Evolutionary conservation across 2,329 filamentous ascomycete genomes (phyloP).

Genomic region (Cladosporium cucumerinum): DNA sequence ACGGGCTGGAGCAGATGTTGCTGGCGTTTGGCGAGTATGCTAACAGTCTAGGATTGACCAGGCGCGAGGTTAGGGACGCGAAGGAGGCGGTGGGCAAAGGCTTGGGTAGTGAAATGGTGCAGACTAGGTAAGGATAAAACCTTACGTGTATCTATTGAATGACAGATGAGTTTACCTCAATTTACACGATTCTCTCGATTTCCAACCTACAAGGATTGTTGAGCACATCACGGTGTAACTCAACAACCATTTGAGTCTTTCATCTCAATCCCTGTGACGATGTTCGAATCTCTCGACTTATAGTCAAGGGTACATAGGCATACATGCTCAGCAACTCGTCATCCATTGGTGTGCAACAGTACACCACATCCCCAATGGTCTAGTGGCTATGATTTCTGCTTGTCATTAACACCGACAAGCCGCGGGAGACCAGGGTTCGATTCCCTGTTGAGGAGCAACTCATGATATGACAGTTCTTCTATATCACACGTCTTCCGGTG

Average conservation of each 20-base stretch:
- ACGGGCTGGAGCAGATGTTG: conserved; percentile 63
- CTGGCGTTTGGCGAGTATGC: conserved; percentile 72
- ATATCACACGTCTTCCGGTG: conserved; percentile 8
- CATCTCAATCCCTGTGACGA: too few species aligned
- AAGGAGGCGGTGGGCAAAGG: conserved; percentile 52
- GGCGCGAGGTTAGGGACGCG: conserved; percentile 69
- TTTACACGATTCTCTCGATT: neutral
- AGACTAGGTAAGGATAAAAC: conserved; percentile 10
- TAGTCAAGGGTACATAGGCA: too few species aligned
- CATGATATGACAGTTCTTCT: conserved; percentile 13
- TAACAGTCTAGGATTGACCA: conserved; percentile 64
- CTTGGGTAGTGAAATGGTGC: conserved; percentile 23
- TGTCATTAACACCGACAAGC: conserved; percentile 13
- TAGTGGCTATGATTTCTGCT: conserved; percentile 17
- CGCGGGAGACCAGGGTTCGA: conserved; percentile 17
- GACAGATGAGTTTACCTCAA: neutral
- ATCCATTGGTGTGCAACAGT: conserved; percentile 7
- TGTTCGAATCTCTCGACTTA: too few species aligned
- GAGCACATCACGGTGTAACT: neutral
- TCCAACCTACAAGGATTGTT: neutral
- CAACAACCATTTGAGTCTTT: neutral
- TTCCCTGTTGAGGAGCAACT: conserved; percentile 15
- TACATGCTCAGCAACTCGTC: too few species aligned
- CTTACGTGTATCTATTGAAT: neutral
- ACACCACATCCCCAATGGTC: conserved; percentile 16